These are phyloP conservation scores for Potentilla sterilis DNA, from an alignment of 306 rosid genomes.

Conservation along the genomic window DNA sequence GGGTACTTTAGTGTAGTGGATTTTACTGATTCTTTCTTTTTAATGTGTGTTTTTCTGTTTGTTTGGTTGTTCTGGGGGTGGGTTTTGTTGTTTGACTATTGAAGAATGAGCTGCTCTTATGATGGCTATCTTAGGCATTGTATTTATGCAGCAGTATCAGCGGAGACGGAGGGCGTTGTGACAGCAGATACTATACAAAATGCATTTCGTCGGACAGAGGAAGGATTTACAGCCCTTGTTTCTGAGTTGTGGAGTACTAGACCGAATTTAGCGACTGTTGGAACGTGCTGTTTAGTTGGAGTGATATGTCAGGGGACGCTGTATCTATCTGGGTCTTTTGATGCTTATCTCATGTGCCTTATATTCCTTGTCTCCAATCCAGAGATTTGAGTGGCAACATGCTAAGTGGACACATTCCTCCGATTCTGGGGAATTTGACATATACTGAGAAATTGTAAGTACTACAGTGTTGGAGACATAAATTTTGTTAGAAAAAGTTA, in stretches of 20 bases:
- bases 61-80: conserved; percentile 20
- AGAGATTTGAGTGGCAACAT: conserved; percentile 89
- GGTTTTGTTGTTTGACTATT: conserved; percentile 14
- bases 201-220: conserved; percentile 68
- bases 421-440: conserved; percentile 82
- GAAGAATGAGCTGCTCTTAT: conserved; percentile 38
- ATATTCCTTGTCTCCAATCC: conserved; percentile 17
- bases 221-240: conserved; percentile 68
- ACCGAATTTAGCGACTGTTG: conserved; percentile 72
- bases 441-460: conserved; percentile 93
- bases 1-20: too few relatives aligned
- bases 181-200: conserved; percentile 54
- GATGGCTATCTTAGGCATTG: conserved; percentile 49
- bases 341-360: conserved; percentile 4
- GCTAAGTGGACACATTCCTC: conserved; percentile 79
- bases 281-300: conserved; percentile 86
- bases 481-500: neutral
- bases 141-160: conserved; percentile 58
- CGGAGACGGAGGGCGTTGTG: conserved; percentile 56
- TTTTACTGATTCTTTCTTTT: neutral
- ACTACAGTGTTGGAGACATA: neutral
- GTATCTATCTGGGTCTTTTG: conserved; percentile 13
- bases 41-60: neutral
- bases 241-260: conserved; percentile 57
- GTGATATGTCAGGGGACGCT: conserved; percentile 65